These are phyloP conservation scores for Kwoniella dendrophila DNA, from an alignment of 768 basidiomycete genomes.

Conservation along the genomic window DNA sequence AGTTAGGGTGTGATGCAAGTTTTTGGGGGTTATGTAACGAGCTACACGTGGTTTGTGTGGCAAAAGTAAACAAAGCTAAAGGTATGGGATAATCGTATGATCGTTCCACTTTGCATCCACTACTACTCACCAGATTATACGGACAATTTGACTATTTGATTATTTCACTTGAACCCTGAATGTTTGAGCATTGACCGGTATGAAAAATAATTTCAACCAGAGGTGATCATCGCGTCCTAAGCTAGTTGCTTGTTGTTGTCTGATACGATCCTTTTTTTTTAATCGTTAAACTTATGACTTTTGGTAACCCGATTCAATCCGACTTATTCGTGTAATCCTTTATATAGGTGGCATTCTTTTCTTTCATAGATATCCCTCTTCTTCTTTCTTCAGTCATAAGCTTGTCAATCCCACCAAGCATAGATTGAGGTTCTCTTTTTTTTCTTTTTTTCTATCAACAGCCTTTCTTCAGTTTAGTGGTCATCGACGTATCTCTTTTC, in stretches of 20 bases:
- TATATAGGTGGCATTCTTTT: not conserved
- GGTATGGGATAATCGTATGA: not conserved
- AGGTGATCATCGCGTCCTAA: not conserved
- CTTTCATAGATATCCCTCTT: not conserved
- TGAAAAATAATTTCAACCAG: not conserved
- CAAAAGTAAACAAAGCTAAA: conserved; percentile 5
- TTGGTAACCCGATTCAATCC: conserved; percentile 20
- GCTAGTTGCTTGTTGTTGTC: not conserved
- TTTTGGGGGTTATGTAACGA: not conserved
- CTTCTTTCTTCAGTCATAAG: not conserved
- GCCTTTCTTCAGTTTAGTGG: not conserved
- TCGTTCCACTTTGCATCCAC: conserved; percentile 6
- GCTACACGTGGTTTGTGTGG: not conserved
- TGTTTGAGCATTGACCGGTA: not conserved
- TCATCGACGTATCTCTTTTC: not conserved
- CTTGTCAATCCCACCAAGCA: not conserved
- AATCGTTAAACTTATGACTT: not conserved
- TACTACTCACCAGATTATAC: too few relatives aligned
- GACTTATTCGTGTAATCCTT: not conserved
- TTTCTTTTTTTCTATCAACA: not conserved
- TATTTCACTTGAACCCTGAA: conserved; percentile 10
- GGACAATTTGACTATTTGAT: too few relatives aligned
- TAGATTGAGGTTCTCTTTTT: conserved; percentile 8
- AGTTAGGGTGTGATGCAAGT: not conserved
- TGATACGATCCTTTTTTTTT: conserved; percentile 9